Evolutionary conservation across 2,329 filamentous ascomycete genomes (phyloP), one percentile per base, ranked within the genome.

Genomic region (Pezicula radicicola): DNA sequence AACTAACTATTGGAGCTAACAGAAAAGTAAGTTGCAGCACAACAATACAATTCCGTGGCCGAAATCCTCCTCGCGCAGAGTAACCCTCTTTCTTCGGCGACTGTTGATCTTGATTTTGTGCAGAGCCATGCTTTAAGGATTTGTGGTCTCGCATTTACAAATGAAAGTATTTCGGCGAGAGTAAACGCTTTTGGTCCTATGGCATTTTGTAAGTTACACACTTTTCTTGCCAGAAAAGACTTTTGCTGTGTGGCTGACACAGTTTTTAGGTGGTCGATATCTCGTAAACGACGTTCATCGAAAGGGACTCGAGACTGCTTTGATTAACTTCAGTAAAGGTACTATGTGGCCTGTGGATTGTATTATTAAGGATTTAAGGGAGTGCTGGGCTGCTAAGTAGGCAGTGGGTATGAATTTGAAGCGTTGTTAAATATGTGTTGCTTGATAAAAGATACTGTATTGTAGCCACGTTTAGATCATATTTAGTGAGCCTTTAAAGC

Each of bases 101-200:
- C 27, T 19, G 30, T 25, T 30, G 28, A 30, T 30, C 28, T 30
- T 16, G 57, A 60, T 6, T 59, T 66, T 2, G 49, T 72, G 2
- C 58, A 74, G 1, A 67, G 72, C 10, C 47, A 68, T 13, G 72
- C 73, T 0, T 56, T 68, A 0, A 64, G 72, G 2, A 65, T 77
- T 2, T 76, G 73, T 49, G 73, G 73, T 2, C 65, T 76, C 12
- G 71, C 75, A 0, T 74, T 77, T 44, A 74, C 74, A 0, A 64
- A 71, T n/a, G 70, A 70, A 6, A 70, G 65, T 5, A 63, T 71
- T 0, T 59, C 74, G 0, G 73, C 76, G 2, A 61, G 75, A 5
- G 72, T 78, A 4, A 78, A 78, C 52, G 66, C 72, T 3, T 78
- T 78, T 56, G 75, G 75, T 0, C 75, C 75, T 13, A 75, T 77